Evolutionary conservation across 768 basidiomycete genomes (phyloP).

Genomic region (Cystofilobasidium capitatum): DNA sequence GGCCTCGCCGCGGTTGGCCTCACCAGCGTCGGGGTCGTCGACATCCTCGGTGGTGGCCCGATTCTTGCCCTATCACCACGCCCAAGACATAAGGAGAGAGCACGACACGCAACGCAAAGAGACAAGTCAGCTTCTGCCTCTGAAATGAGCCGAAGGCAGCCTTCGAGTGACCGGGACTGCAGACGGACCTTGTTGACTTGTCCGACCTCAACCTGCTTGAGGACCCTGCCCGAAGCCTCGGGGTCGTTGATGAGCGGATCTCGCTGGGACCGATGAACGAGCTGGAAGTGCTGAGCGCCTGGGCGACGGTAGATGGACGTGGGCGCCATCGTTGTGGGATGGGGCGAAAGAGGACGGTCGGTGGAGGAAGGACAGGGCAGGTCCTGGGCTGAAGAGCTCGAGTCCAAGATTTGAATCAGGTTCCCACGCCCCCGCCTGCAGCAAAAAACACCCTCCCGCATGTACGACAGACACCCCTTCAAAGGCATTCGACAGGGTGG

Average conservation of each 20-base stretch:
- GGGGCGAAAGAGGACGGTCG: not conserved
- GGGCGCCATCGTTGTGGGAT: constrained; percentile 12
- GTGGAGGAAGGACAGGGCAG: not conserved
- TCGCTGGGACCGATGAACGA: constrained; percentile 89
- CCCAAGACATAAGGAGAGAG: constrained; percentile 2
- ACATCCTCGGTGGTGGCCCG: constrained; percentile 64
- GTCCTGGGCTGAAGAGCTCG: no score
- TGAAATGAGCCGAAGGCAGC: not conserved
- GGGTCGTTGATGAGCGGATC: constrained; percentile 93
- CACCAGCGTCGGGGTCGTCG: constrained; percentile 44
- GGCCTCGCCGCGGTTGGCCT: constrained; percentile 71
- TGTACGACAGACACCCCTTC: no score
- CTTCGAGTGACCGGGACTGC: not conserved
- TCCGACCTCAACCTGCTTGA: constrained; percentile 62
- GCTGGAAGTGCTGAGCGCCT: constrained; percentile 85
- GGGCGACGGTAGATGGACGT: constrained; percentile 66
- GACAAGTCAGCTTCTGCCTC: no score
- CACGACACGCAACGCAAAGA: not conserved
- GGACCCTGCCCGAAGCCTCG: constrained; percentile 76
- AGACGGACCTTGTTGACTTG: constrained; percentile 21
- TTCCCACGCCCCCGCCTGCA: no score
- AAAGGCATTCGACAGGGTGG: no score
- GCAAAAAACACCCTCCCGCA: no score
- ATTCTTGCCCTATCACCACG: constrained; percentile 57
- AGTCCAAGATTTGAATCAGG: no score